Conservation (phyloP, 495 filamentous ascomycete species). For the Friedmanniomyces simplex region DNA sequence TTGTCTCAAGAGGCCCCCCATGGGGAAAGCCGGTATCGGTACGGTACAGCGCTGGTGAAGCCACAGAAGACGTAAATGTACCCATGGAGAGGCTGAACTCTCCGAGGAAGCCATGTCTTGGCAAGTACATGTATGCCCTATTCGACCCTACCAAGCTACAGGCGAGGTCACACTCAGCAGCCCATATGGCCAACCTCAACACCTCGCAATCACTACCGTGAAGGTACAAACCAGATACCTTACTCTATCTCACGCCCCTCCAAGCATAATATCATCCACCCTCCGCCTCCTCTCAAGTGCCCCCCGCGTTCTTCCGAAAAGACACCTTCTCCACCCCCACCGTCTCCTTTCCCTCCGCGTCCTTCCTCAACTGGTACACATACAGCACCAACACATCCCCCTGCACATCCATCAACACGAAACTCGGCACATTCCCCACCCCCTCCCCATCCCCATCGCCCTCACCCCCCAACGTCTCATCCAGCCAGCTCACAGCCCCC, state of each 20-base stretch:
- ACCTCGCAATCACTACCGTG: no score
- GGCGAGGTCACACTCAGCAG: no score
- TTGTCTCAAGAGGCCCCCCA: no score
- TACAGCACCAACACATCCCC: constrained; percentile 94
- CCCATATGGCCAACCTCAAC: no score
- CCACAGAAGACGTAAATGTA: no score
- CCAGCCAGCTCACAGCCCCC: constrained; percentile 68
- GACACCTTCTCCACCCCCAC: constrained; percentile 97
- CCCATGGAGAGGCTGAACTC: no score
- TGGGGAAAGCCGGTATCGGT: no score
- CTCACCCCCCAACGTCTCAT: constrained; percentile 56
- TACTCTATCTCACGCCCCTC: not conserved
- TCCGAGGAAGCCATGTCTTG: no score
- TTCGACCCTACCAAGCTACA: no score
- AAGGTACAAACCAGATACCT: no score
- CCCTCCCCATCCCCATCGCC: constrained; percentile 58
- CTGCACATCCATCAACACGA: constrained; percentile 99
- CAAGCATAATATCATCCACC: constrained; percentile 3
- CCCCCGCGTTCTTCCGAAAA: constrained; percentile 65
- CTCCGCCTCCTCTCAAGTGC: not conserved
- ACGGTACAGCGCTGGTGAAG: no score
- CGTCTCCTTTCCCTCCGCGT: constrained; percentile 77
- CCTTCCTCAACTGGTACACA: constrained; percentile 90
- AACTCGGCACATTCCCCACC: constrained; percentile 78
- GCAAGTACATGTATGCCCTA: no score